These are phyloP conservation scores for Solanum phureja DNA, from an alignment of 257 asterid genomes.

Conservation along the genomic window DNA sequence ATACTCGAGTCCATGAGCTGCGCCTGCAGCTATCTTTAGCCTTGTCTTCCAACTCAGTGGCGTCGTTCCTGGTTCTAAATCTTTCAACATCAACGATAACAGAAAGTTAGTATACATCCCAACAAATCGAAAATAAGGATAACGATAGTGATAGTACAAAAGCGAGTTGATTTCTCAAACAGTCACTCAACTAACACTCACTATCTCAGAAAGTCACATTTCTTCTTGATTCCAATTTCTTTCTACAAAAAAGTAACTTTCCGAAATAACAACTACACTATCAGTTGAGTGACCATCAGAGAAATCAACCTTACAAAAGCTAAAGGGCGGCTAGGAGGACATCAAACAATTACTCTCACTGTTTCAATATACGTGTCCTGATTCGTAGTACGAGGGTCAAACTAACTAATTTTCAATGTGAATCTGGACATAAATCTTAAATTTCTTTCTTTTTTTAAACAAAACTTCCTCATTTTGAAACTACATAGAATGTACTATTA, in stretches of 20 bases:
- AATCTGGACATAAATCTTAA: neutral
- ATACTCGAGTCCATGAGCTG: conserved; percentile 80
- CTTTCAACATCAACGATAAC: conserved; percentile 7
- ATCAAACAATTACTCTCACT: neutral
- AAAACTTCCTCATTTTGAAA: neutral
- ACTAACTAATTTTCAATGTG: neutral
- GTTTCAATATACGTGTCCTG: neutral
- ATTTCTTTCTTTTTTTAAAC: too few species aligned
- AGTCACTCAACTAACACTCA: neutral
- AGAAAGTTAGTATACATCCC: neutral
- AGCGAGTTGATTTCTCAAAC: neutral
- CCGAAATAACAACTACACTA: too few species aligned
- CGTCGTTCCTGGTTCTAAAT: conserved; percentile 31
- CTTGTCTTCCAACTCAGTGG: conserved; percentile 77
- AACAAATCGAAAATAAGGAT: neutral
- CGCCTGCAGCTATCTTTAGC: conserved; percentile 70
- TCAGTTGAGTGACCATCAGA: neutral
- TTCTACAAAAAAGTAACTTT: neutral
- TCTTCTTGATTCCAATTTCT: neutral
- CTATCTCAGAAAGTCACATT: neutral
- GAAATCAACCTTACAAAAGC: neutral
- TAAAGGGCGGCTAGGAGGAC: neutral
- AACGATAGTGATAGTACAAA: neutral
- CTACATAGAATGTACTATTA: neutral
- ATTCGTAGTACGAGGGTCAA: neutral